These are phyloP conservation scores for Hemisphaericaspora lyxosophila DNA, from an alignment of 1,139 yeast species.

Conservation along the genomic window DNA sequence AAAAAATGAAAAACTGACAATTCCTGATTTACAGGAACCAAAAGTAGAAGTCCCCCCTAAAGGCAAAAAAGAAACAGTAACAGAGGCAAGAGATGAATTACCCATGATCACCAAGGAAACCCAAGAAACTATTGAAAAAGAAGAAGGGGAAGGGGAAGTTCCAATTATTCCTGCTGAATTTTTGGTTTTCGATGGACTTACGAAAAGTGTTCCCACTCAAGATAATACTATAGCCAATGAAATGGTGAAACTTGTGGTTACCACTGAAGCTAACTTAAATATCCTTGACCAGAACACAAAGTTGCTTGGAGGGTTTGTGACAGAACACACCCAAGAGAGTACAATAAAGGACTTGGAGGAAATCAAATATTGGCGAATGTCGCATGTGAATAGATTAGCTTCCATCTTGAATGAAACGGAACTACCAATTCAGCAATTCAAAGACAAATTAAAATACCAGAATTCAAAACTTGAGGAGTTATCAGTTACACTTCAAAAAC, in stretches of 20 bases:
- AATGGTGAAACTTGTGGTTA: conserved; percentile 16
- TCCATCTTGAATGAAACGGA: conserved; percentile 1
- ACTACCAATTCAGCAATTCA: conserved; percentile 2
- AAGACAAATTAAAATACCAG: conserved; percentile 2
- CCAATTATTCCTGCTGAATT: conserved; percentile 14
- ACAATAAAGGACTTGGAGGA: neutral
- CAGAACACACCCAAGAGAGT: conserved; percentile 11
- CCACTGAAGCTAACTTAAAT: conserved; percentile 20
- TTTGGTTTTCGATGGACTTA: conserved; percentile 14
- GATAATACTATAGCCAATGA: conserved; percentile 13
- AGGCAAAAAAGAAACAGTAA: too few species aligned
- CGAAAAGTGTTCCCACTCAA: conserved; percentile 3
- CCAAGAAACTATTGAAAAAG: conserved; percentile 3
- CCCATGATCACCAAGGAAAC: neutral
- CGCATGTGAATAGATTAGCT: conserved; percentile 1
- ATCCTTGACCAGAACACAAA: conserved; percentile 16
- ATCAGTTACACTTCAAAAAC: conserved; percentile 11
- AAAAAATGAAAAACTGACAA: neutral
- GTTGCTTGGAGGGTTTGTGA: conserved; percentile 13
- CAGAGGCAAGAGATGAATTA: neutral
- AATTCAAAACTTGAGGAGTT: conserved; percentile 6
- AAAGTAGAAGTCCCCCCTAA: too few species aligned
- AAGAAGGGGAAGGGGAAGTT: conserved; percentile 4
- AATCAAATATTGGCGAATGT: conserved; percentile 4
- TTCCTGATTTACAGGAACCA: neutral